phyloP scores from a whole-genome alignment of 805 yeast species.

The Kodamaea neixiangensis region DNA sequence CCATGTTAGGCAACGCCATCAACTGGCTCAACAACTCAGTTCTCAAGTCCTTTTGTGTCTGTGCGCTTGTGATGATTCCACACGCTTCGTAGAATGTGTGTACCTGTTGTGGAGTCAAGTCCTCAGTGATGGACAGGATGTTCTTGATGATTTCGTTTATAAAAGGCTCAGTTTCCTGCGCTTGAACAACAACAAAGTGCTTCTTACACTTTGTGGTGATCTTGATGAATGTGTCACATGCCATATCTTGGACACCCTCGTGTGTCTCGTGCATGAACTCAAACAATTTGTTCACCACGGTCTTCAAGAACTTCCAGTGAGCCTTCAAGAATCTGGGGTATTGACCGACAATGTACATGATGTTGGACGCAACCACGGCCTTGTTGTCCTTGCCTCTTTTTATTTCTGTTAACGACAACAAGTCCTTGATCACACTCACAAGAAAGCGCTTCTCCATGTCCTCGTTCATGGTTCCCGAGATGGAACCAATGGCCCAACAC shows the following conservation, averaged over 20 bases:
- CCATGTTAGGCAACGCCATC: slow-evolving; percentile 91
- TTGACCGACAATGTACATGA: slow-evolving; percentile 99
- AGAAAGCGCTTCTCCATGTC: slow-evolving; percentile 94
- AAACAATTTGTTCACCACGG: slow-evolving; percentile 92
- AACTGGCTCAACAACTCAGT: slow-evolving; percentile 72
- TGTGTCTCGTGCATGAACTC: slow-evolving; percentile 99
- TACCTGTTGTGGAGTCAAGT: slow-evolving; percentile 94
- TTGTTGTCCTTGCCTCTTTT: slow-evolving; percentile 97
- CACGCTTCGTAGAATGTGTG: slow-evolving; percentile 98
- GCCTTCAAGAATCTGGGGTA: slow-evolving; percentile 97
- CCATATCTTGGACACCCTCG: slow-evolving; percentile 99
- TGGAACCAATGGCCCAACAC: slow-evolving; percentile 99
- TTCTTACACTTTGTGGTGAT: slow-evolving; percentile 93
- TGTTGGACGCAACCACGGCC: slow-evolving; percentile 99
- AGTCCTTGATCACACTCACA: slow-evolving; percentile 89
- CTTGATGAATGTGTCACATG: slow-evolving; percentile 97
- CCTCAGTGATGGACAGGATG: slow-evolving; percentile 84
- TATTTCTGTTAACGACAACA: slow-evolving; percentile 89
- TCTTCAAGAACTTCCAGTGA: slow-evolving; percentile 96
- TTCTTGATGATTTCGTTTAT: slow-evolving; percentile 84
- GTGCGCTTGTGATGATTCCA: slow-evolving; percentile 90
- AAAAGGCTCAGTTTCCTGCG: slow-evolving; percentile 85
- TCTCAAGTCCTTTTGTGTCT: slow-evolving; percentile 65
- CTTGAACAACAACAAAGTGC: slow-evolving; percentile 88
- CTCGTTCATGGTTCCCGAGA: slow-evolving; percentile 98